phyloP scores from a whole-genome alignment of 2,329 filamentous ascomycete genomes.

The Pseudogymnoascus sp. region DNA sequence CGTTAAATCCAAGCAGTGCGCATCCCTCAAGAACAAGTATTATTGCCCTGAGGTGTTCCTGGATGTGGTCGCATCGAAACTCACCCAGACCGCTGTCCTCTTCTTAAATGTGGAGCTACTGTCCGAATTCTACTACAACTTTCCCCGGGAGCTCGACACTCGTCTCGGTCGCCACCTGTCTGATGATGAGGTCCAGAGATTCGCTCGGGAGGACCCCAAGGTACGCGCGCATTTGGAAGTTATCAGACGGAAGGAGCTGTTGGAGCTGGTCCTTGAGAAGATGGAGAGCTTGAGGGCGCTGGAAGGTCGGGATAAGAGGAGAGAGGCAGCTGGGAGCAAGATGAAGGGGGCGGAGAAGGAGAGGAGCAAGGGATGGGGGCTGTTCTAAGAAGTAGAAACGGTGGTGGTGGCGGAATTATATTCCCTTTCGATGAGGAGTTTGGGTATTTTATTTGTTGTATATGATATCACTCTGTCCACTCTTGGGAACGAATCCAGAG shows the following conservation, averaged over 20 bases:
- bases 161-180: constrained; percentile 76
- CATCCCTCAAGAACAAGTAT: constrained; percentile 81
- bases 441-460: constrained; percentile 11
- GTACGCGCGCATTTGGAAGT: constrained; percentile 85
- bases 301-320: constrained; percentile 65
- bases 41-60: constrained; percentile 95
- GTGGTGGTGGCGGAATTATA: not conserved
- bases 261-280: constrained; percentile 90
- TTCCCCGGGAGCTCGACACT: constrained; percentile 84
- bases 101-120: constrained; percentile 97
- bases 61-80: constrained; percentile 91
- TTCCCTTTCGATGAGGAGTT: constrained; percentile 11
- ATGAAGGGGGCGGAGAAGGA: constrained; percentile 23
- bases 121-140: constrained; percentile 96
- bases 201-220: constrained; percentile 89
- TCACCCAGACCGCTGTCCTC: constrained; percentile 88
- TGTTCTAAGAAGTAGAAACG: constrained; percentile 19
- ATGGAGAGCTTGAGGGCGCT: constrained; percentile 86
- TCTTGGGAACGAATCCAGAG: constrained; percentile 13
- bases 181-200: constrained; percentile 75
- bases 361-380: constrained; percentile 22
- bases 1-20: constrained; percentile 85
- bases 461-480: constrained; percentile 14
- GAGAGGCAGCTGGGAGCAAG: constrained; percentile 29
- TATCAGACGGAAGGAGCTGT: constrained; percentile 82